A percentile compares a stretch with the other conserved stretches of the same genome.
phyloP scores from a whole-genome alignment of 1,284 basidiomycete species.

The Apiotrichum brassicae region DNA sequence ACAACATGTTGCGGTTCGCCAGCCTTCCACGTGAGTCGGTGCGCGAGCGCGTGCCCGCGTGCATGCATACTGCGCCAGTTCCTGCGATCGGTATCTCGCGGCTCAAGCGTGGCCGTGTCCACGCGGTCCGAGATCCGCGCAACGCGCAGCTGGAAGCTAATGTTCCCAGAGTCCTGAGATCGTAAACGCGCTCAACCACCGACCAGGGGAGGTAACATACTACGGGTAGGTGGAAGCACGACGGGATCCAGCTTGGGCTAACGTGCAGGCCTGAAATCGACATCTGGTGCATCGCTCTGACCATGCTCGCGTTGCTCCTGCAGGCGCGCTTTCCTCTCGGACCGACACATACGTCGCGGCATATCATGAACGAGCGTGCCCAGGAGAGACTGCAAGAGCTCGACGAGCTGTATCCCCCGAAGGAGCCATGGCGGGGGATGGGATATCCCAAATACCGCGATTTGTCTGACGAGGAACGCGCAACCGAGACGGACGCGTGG shows the following conservation, averaged over 20 bases:
- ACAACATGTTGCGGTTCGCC: conserved; percentile 55
- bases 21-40: conserved; percentile 47
- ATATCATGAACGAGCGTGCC: conserved; percentile 49
- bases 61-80: no score
- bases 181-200: conserved; percentile 50
- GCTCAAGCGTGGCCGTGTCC: no score
- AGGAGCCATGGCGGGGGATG: conserved; percentile 27
- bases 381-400: conserved; percentile 48
- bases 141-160: no score
- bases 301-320: conserved; percentile 51
- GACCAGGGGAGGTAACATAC: conserved; percentile 50
- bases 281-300: conserved; percentile 55
- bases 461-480: conserved; percentile 18
- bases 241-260: neutral
- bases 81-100: no score
- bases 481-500: conserved; percentile 32
- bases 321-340: conserved; percentile 53
- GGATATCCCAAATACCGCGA: neutral
- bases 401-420: conserved; percentile 38
- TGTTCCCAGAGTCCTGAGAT: conserved; percentile 51
- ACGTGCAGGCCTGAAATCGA: conserved; percentile 53
- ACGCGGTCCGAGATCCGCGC: no score
- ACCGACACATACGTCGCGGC: conserved; percentile 48
- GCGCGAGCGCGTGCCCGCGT: no score
- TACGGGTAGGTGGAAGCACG: conserved; percentile 36